These are phyloP conservation scores for Neolentinus lepideus DNA, from an alignment of 1,284 basidiomycete genomes.

Conservation along the genomic window DNA sequence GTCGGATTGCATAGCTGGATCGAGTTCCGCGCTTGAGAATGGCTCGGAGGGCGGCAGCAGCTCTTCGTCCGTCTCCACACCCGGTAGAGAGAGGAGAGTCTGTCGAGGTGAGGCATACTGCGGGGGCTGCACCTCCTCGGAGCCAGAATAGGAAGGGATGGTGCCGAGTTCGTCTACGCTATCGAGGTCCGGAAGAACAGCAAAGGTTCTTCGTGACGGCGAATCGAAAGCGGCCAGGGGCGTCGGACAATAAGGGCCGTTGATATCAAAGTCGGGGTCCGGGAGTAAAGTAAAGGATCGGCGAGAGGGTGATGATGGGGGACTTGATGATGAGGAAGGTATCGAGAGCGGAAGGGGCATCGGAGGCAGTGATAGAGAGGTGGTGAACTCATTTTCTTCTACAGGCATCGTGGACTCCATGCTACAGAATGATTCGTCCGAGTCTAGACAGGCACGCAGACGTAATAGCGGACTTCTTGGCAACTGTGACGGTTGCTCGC, in stretches of 20 bases:
- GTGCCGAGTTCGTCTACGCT: conserved; percentile 7
- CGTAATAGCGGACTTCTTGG: background rate
- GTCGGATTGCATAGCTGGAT: background rate
- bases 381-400: conserved; percentile 16
- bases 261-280: background rate
- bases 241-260: background rate
- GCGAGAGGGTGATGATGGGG: conserved; percentile 25
- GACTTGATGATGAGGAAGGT: background rate
- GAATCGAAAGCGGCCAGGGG: background rate
- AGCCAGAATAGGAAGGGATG: conserved; percentile 6
- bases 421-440: background rate
- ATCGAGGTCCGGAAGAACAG: conserved; percentile 23
- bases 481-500: background rate
- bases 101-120: conserved; percentile 5
- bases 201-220: background rate
- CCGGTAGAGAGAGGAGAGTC: conserved; percentile 24
- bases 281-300: conserved; percentile 13
- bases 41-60: conserved; percentile 19
- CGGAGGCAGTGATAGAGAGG: conserved; percentile 8
- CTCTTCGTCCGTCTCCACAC: conserved; percentile 28
- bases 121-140: conserved; percentile 5
- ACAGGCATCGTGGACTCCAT: background rate
- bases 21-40: conserved; percentile 5
- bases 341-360: background rate
- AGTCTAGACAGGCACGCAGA: background rate